phyloP scores from a whole-genome alignment of 1,284 basidiomycete genomes.

The Ganoderma sp. region DNA sequence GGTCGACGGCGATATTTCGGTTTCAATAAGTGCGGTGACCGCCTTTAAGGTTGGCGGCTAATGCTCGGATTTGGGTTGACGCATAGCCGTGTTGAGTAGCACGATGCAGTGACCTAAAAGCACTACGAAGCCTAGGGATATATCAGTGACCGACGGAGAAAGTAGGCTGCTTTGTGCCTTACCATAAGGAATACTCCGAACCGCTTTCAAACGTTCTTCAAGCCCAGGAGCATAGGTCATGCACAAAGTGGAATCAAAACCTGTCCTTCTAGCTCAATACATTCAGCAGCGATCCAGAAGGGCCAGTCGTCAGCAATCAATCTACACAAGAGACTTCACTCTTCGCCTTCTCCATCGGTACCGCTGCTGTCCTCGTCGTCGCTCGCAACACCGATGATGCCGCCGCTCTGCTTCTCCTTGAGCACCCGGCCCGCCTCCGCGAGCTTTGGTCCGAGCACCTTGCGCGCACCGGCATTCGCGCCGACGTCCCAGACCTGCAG shows the following conservation, averaged over 20 bases:
- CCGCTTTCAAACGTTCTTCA: not conserved
- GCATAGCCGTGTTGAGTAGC: not conserved
- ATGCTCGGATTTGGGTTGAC: slow-evolving; percentile 9
- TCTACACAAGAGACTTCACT: slow-evolving; percentile 22
- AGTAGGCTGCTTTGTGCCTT: not conserved
- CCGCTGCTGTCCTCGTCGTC: slow-evolving; percentile 74
- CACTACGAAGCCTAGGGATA: not conserved
- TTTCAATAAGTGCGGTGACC: not conserved
- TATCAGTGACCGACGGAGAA: not conserved
- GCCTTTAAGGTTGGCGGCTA: slow-evolving; percentile 10
- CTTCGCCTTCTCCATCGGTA: slow-evolving; percentile 41
- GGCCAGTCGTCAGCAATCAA: not conserved
- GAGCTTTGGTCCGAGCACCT: slow-evolving; percentile 79
- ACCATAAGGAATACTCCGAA: not conserved
- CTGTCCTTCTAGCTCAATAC: not conserved
- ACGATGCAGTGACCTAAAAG: not conserved
- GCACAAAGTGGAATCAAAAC: not conserved
- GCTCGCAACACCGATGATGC: slow-evolving; percentile 70
- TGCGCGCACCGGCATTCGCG: slow-evolving; percentile 77
- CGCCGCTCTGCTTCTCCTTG: slow-evolving; percentile 69
- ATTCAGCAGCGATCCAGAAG: not conserved
- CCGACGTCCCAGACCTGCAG: slow-evolving; percentile 95
- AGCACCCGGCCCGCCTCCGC: slow-evolving; percentile 70
- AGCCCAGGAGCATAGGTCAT: not conserved
- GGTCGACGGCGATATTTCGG: slow-evolving; percentile 24